Base-by-base conservation (phyloP, 2,329 filamentous ascomycete genomes). In the Colletotrichum lini region DNA sequence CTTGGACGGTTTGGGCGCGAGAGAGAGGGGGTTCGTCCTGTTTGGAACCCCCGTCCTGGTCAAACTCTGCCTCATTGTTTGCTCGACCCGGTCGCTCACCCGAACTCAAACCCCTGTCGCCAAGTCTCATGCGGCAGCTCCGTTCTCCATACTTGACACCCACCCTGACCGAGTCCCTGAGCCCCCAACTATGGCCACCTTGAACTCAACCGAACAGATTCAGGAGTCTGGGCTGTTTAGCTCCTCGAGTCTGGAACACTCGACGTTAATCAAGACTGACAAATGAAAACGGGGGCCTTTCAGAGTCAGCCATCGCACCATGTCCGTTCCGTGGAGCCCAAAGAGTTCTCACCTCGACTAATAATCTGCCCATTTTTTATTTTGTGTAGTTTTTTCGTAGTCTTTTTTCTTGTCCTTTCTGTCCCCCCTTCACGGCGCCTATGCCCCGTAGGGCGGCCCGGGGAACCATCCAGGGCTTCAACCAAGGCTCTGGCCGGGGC, bases 81-180 rank as follows among this genome's bases (percentile, higher is more conserved):
- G 58, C 54, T 66, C 40, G 47, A 49, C 18, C 44, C 53, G 35
- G 57, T 56, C 57, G 68, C 65, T 62, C 53, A 58, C 57, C 64
- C 64, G 44, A 67, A 67, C 50, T 49, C 13, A 12, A 4, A 26
- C 10, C 59, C 68, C 64, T 63, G 68, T 63, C 45, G 45, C 38
- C 58, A 52, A 71, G 40, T 57, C 42, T 53, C 16, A 67, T 71
- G 62, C 67, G 56, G 50, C 45, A 40, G 52, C 52, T 63, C 57
- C 50, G 64, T 26, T 58, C 57, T 38, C 57, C 16, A 18, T n/a
- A n/a, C 50, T 16, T 18, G 30, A 56, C 42, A 50, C n/a, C 26
- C 45, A 35, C 42, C 23, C 38, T 9, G 60, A 50, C 52, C 35
- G 35, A 38, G 35, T 35, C 30, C 8, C 8, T 35, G 30, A 35